Base-by-base conservation (phyloP, 164 flowering plant genomes). In the Annona squamosa region DNA sequence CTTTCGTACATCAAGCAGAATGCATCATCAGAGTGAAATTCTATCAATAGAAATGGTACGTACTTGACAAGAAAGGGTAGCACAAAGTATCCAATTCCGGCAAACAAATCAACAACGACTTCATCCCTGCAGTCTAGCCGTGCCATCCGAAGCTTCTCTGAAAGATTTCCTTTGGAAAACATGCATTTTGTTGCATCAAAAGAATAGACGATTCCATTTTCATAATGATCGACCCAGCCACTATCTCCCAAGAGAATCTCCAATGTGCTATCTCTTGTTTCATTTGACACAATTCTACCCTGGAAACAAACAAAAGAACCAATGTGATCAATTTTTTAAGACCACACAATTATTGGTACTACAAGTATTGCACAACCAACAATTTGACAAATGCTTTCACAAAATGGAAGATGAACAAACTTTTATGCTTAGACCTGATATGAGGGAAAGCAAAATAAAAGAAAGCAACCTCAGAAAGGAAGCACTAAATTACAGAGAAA, bases 161-260 rank as follows among this genome's bases (percentile, higher is more conserved):
- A 95, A 63, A 91, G 93, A 85, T 95, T 95, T 17, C 97, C 99
- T 90, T 88, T 88, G 2, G 98, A 93, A 73, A 95, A 95, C 98
- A 95, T 95, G 81, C 98, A 95, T 78, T 90, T 93, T 46, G 98
- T 88, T 57, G 93, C 86, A 83, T 95, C 94, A 81, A 95, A 95
- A 67, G 97, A 90, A 80, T 92, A 95, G n/a, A 86, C 18, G 57
- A 93, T 90, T 68, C 98, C 97, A 84, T 90, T 93, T 84, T 95
- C 99, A 66, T 90, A 82, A 84, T 95, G 98, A 72, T 86, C 81
- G 74, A 95, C 99, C 99, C 98, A 95, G 17, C 99, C 98, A 83
- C 80, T 77, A 65, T 89, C 93, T 68, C 99, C 99, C 48, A 91
- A 84, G 63, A 95, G 97, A 81, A 95, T 86, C 90, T 95, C 94